phyloP scores from a whole-genome alignment of 1,139 yeast genomes.

The Candida sojae region DNA sequence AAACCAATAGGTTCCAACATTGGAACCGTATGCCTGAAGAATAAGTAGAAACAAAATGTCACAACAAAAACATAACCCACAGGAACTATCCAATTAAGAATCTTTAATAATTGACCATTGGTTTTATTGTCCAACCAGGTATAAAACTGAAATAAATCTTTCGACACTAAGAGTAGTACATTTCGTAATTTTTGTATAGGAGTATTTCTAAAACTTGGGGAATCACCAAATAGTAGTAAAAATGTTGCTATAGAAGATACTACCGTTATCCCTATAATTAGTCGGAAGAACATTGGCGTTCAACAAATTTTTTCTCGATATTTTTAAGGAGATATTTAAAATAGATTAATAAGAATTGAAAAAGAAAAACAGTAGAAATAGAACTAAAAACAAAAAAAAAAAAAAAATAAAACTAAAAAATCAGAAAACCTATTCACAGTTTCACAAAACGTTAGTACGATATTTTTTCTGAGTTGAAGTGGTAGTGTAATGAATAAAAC shows the following conservation, averaged over 20 bases:
- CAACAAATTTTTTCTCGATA: neutral
- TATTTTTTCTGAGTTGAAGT: too few species aligned
- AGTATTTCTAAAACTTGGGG: conserved; percentile 48
- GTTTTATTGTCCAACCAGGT: conserved; percentile 10
- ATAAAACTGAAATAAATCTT: conserved; percentile 7
- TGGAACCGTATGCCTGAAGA: conserved; percentile 42
- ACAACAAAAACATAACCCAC: conserved; percentile 46
- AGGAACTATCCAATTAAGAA: conserved; percentile 49
- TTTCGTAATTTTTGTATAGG: conserved; percentile 24
- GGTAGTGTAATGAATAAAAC: too few species aligned
- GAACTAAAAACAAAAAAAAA: too few species aligned
- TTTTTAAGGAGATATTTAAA: neutral
- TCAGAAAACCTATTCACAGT: too few species aligned
- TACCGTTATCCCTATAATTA: conserved; percentile 9
- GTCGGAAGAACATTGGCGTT: conserved; percentile 10
- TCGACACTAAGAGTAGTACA: conserved; percentile 9
- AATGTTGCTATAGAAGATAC: conserved; percentile 14
- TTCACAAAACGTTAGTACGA: too few species aligned
- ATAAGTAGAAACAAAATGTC: conserved; percentile 46
- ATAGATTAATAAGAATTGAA: neutral
- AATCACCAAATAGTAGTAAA: conserved; percentile 51
- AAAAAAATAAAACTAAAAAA: too few species aligned
- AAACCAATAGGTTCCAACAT: conserved; percentile 19
- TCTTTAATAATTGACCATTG: conserved; percentile 19
- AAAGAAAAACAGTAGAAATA: too few species aligned